phyloP scores from a whole-genome alignment of 169 alveolate species.

The Perkinsus olseni region DNA sequence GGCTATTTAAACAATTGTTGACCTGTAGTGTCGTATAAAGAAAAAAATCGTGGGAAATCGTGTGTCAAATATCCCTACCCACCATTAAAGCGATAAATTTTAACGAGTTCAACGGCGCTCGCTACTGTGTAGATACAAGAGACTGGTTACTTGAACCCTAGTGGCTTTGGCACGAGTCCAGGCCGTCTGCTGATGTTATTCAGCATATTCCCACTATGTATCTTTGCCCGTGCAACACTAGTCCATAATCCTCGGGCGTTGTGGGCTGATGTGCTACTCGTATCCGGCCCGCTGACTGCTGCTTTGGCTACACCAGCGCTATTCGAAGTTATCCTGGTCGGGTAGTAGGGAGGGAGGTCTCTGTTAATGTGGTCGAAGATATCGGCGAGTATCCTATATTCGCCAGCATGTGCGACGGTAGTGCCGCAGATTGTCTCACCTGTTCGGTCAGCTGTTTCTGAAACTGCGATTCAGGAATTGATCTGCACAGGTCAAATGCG shows the following conservation, averaged over 20 bases:
- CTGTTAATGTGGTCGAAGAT: too few species aligned
- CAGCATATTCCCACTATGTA: neutral
- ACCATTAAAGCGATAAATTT: too few species aligned
- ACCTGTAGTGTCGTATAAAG: too few species aligned
- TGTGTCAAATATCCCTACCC: too few species aligned
- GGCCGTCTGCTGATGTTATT: neutral
- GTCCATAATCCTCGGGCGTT: neutral
- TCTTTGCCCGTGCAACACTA: neutral
- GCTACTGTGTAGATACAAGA: neutral
- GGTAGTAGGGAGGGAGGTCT: neutral
- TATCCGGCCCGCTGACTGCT: neutral
- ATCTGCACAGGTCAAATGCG: too few species aligned
- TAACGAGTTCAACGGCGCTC: too few species aligned
- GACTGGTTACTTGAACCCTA: neutral
- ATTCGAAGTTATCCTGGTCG: neutral
- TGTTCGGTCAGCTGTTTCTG: too few species aligned
- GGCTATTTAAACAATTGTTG: too few species aligned
- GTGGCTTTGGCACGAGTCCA: neutral
- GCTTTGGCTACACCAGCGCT: neutral
- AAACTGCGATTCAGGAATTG: too few species aligned
- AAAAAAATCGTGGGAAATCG: neutral
- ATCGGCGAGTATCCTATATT: too few species aligned
- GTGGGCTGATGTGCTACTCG: neutral
- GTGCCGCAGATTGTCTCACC: too few species aligned
- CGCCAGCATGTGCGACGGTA: too few species aligned